Evolutionary conservation across 208 protist genomes (phyloP), one percentile per base, ranked within the genome.

Genomic region (Trypanosomatidae sp.): DNA sequence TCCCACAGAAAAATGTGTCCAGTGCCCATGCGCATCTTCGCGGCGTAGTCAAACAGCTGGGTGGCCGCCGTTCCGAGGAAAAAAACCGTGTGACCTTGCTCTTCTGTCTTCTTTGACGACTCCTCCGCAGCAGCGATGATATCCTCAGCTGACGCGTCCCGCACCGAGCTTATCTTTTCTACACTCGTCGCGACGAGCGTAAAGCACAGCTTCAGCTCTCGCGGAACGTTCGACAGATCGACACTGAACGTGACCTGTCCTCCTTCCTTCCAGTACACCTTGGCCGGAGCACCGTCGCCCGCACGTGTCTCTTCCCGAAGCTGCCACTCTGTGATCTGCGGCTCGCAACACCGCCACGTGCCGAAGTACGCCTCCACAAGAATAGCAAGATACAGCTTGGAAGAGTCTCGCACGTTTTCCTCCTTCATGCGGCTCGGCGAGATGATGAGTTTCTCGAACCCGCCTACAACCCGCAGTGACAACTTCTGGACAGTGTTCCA

Each of bases 191-290:
- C 85, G 15, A 88, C 49, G 5, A 91, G 73, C 15, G 82, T 81
- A 62, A 95, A 84, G 56, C 88, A 93, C 22, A 95, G 46, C 66
- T 85, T 92, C 3, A 87, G 13, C 64, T 91, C 90, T n/a, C 86
- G 66, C 33, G 87, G 90, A 0, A 76, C 66, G 43, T 82, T 59
- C 9, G 77, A 82, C 19, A 84, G 36, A 43, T 77, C 69, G 39
- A 87, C 55, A 52, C 75, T 68, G 44, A 81, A 75, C 2, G 44
- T 60, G 1, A 89, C 44, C 3, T 39, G 76, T 43, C 62, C 79
- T 12, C 65, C 65, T 8, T 78, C 66, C 22, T 67, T 67, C 76
- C 84, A 86, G 47, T n/a, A n/a, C n/a, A n/a, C n/a, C n/a, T n/a
- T n/a, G n/a, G n/a, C n/a, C n/a, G n/a, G n/a, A n/a, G n/a, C n/a